These are phyloP conservation scores for Westerdykella ornata DNA, from an alignment of 2,329 filamentous ascomycete genomes.

Conservation along the genomic window DNA sequence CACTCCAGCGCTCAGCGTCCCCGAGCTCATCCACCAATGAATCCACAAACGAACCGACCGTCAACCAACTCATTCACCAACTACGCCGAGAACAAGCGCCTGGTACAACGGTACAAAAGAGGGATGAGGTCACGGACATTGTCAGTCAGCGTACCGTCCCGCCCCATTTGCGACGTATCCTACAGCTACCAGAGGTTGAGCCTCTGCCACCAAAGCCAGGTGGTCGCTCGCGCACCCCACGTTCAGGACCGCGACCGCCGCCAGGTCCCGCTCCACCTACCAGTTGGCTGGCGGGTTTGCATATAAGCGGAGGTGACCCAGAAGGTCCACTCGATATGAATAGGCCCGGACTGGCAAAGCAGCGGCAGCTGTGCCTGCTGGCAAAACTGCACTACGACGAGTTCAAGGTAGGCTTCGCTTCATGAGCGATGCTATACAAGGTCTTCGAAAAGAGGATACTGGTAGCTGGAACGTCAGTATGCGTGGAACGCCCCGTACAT, in stretches of 20 bases:
- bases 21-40: constrained; percentile 15
- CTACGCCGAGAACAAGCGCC: constrained; percentile 41
- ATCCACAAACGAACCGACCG: constrained; percentile 14
- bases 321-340: constrained; percentile 11
- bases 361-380: no score
- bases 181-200: constrained; percentile 43
- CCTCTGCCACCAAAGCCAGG: constrained; percentile 42
- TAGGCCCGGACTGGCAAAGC: no score
- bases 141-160: constrained; percentile 41
- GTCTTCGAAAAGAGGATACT: not conserved
- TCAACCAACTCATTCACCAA: constrained; percentile 45
- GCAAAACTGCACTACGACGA: no score
- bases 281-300: constrained; percentile 36
- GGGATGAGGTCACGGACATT: constrained; percentile 40
- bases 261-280: constrained; percentile 43
- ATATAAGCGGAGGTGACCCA: constrained; percentile 28
- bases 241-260: constrained; percentile 28
- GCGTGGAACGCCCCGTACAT: no score
- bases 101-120: constrained; percentile 36
- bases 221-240: constrained; percentile 22
- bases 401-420: no score
- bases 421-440: constrained; percentile 1
- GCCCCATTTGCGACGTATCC: constrained; percentile 40
- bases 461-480: no score
- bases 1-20: constrained; percentile 18